Evolutionary conservation across 768 basidiomycete genomes (phyloP).

Genomic region (Boletus rubescentipes): DNA sequence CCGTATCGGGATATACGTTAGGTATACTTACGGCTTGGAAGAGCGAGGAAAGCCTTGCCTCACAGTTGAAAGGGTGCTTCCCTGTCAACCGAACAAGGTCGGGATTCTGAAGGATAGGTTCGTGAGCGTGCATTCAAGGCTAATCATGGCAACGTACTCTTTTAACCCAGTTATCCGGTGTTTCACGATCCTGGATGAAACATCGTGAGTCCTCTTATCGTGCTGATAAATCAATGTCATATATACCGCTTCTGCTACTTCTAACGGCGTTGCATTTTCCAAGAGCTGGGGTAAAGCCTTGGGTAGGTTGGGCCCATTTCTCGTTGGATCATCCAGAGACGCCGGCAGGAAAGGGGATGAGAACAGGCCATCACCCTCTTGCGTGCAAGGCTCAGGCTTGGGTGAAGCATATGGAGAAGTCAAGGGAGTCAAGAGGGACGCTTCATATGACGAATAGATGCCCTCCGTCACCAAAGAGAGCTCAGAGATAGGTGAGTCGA

Average conservation of each 20-base stretch:
- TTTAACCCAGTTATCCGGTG: slow-evolving; percentile 43
- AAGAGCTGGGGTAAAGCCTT: slow-evolving; percentile 23
- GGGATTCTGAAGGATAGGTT: slow-evolving; percentile 24
- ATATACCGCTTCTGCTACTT: slow-evolving; percentile 27
- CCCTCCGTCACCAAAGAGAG: background rate
- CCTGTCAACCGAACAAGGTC: slow-evolving; percentile 52
- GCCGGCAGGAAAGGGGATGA: slow-evolving; percentile 17
- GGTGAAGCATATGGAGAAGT: slow-evolving; percentile 10
- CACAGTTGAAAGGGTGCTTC: slow-evolving; percentile 62
- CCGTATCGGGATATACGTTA: background rate
- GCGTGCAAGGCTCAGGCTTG: background rate
- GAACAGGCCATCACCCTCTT: slow-evolving; percentile 5
- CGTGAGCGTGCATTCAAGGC: background rate
- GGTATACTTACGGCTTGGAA: slow-evolving; percentile 35
- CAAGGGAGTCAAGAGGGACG: slow-evolving; percentile 9
- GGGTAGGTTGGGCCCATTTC: slow-evolving; percentile 22
- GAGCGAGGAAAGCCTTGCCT: slow-evolving; percentile 46
- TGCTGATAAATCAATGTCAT: background rate
- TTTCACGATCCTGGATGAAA: slow-evolving; percentile 29
- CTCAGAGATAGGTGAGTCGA: slow-evolving; percentile 3
- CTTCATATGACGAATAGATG: slow-evolving; percentile 7
- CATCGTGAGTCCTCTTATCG: background rate
- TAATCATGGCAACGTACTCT: slow-evolving; percentile 21
- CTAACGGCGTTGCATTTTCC: slow-evolving; percentile 19
- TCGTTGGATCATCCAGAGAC: slow-evolving; percentile 18